Conservation (phyloP, 129 eudicot genomes). For the Flaveria brownii region DNA sequence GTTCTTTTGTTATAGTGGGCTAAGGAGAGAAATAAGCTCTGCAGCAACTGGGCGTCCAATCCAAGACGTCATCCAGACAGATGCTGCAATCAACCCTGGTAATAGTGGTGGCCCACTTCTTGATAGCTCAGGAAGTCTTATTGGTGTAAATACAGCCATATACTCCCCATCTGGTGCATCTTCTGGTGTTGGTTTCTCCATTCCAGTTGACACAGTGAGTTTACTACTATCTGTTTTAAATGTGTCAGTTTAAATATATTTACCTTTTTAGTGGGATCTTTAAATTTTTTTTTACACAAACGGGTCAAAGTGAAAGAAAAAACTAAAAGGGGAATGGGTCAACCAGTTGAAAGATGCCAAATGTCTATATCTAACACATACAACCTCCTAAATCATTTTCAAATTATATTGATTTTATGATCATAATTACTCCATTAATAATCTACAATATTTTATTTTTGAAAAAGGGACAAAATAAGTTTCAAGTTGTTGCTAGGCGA, state of each 20-base stretch:
- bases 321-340: too few species aligned
- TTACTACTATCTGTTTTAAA: background rate
- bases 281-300: too few species aligned
- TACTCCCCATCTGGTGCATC: conserved; percentile 94
- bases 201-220: conserved; percentile 93
- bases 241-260: background rate
- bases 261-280: too few species aligned
- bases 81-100: conserved; percentile 95
- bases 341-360: too few species aligned
- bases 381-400: background rate
- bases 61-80: conserved; percentile 92
- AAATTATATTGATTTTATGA: too few species aligned
- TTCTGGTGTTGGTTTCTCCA: conserved; percentile 88
- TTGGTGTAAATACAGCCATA: conserved; percentile 88
- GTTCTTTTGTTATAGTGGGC: conserved; percentile 55
- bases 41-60: conserved; percentile 95
- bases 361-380: background rate
- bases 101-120: conserved; percentile 96
- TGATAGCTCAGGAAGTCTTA: conserved; percentile 81
- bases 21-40: conserved; percentile 88
- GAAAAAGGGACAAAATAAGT: too few species aligned
- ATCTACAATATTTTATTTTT: background rate
- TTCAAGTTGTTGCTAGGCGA: too few species aligned
- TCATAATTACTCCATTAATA: background rate
- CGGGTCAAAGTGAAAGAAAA: too few species aligned